Percentiles rank a stretch among this genome's conserved stretches.
Conservation (phyloP, 2,329 filamentous ascomycete species). For the Fusarium pseudograminearum region DNA sequence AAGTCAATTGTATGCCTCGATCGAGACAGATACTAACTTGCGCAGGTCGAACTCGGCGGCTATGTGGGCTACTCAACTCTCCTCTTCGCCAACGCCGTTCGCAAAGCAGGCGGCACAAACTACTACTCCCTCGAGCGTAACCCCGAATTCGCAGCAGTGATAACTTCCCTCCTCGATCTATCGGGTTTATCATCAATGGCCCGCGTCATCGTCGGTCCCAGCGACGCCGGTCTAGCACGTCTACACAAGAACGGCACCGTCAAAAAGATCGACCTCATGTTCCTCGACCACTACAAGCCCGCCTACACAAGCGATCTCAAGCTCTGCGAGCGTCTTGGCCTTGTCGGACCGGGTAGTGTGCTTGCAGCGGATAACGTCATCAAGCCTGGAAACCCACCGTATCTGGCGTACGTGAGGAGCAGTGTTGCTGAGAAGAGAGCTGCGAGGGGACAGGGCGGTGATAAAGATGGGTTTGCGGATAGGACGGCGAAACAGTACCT, state of each 20-base stretch:
- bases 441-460: conserved; percentile 56
- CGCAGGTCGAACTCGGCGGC: conserved; percentile 78
- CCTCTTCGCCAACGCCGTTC: conserved; percentile 76
- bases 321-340: conserved; percentile 76
- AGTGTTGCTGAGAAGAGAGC: conserved; percentile 69
- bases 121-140: conserved; percentile 81
- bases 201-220: conserved; percentile 76
- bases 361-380: conserved; percentile 78
- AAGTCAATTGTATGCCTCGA: background rate
- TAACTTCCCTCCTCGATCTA: conserved; percentile 75
- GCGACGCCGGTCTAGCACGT: conserved; percentile 72
- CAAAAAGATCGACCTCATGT: conserved; percentile 75
- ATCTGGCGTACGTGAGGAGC: conserved; percentile 76
- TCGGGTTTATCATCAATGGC: conserved; percentile 79
- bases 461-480: conserved; percentile 55
- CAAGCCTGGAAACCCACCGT: conserved; percentile 77
- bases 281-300: conserved; percentile 85
- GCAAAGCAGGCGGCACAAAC: conserved; percentile 69
- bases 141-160: conserved; percentile 78
- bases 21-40: background rate
- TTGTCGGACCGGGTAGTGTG: conserved; percentile 72
- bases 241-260: conserved; percentile 67
- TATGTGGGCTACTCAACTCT: conserved; percentile 87
- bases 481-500: conserved; percentile 64
- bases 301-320: conserved; percentile 81